Evolutionary conservation across 495 filamentous ascomycete species (phyloP), one percentile per base, ranked within the genome.

Genomic region (Cryomyces antarcticus): DNA sequence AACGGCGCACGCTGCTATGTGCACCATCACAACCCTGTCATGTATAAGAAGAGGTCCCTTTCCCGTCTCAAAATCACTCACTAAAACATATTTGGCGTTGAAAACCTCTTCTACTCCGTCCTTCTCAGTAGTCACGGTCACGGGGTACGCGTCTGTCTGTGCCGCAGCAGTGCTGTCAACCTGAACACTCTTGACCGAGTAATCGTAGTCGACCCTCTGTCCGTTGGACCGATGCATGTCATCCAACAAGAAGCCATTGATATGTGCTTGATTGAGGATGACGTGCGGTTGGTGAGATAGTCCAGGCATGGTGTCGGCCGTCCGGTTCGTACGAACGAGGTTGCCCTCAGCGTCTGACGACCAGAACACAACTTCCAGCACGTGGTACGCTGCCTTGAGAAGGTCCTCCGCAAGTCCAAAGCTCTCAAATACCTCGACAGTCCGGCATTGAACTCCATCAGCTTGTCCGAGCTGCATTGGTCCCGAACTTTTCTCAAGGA

Each of bases 391-490:
- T 50, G 86, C 78, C 9, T 69, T 67, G n/a, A 86, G 66, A 28
- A 87, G 52, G 33, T 75, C 68, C 42, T 85, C 80, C 0, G 70
- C 66, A 9, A 88, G 59, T 0, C 80, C 79, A 38, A 87, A 84
- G 30, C 72, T 77, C 48, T 89, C 79, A 41, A 85, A 78, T 37
- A 92, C 75, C 53, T 89, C 82, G 7, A 85, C 71, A 1, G 81
- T 82, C 1, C 82, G 78, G 45, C 74, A 77, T 58, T 89, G 82
- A 7, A 86, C 68, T 0, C 82, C 82, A 41, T 88, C 82, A 1
- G 82, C 82, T 52, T 87, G 79, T n/a, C 82, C 82, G 31, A 70
- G 65, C 40, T 64, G 49, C 44, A 85, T 65, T 1, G 72, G 74
- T 0, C 74, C 77, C 6, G 56, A 49, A 4, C 74, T 70, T 0